Conservation (phyloP, 2,329 filamentous ascomycete genomes). For the Fusarium sulawesiense region DNA sequence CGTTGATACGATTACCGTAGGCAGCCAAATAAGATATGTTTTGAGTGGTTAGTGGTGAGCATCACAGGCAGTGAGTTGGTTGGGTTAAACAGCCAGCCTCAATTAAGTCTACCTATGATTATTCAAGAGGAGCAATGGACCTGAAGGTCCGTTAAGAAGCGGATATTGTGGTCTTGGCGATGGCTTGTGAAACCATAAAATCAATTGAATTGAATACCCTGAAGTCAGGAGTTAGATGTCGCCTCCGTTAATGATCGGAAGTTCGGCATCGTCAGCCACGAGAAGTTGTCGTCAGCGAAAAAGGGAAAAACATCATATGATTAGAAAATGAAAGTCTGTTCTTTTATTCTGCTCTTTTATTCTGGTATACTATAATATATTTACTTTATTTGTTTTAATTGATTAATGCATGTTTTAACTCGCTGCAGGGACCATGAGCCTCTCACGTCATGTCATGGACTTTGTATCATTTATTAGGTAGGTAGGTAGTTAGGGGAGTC, state of each 20-base stretch:
- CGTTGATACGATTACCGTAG: slow-evolving; percentile 29
- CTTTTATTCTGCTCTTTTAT: neutral
- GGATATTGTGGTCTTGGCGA: neutral
- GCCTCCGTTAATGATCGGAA: slow-evolving; percentile 20
- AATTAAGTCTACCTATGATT: neutral
- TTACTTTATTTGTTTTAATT: neutral
- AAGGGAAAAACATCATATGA: neutral
- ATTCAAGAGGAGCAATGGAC: neutral
- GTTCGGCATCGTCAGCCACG: slow-evolving; percentile 27
- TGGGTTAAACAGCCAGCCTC: no score
- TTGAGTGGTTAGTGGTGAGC: slow-evolving; percentile 44
- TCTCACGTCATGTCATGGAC: slow-evolving; percentile 9
- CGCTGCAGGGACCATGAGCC: slow-evolving; percentile 8
- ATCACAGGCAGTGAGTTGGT: neutral
- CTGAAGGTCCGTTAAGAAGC: neutral
- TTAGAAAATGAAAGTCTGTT: neutral
- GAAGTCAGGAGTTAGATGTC: neutral
- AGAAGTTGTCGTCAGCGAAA: slow-evolving; percentile 27
- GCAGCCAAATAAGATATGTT: slow-evolving; percentile 48
- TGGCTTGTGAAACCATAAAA: neutral
- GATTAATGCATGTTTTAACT: neutral
- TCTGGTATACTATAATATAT: neutral
- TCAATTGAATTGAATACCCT: neutral
- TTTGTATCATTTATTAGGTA: neutral
- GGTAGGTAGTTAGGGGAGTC: neutral